Evolutionary conservation across 495 filamentous ascomycete genomes (phyloP).

Genomic region (Saxophila tyrrhenica): DNA sequence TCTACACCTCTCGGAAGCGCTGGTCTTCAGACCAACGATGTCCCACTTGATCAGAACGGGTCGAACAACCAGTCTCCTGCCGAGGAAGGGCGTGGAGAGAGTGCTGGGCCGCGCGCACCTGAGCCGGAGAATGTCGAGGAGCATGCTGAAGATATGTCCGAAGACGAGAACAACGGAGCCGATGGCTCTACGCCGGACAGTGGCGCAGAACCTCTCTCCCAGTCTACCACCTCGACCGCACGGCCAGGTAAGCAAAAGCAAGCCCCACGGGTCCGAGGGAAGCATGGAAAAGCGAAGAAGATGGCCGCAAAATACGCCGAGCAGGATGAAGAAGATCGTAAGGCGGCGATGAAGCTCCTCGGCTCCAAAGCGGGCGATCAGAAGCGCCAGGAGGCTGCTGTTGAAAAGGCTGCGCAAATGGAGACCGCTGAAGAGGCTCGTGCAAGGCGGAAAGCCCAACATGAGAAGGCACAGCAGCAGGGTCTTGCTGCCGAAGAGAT

Average conservation of each 20-base stretch:
- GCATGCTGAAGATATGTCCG: neutral
- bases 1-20: neutral
- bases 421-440: constrained; percentile 48
- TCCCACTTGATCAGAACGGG: neutral
- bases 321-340: constrained; percentile 88
- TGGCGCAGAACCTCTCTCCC: neutral
- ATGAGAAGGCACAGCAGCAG: constrained; percentile 54
- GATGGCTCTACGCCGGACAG: neutral
- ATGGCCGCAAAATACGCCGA: constrained; percentile 81
- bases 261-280: constrained; percentile 52
- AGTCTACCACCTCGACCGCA: neutral
- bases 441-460: constrained; percentile 63
- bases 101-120: neutral
- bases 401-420: constrained; percentile 38
- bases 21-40: neutral
- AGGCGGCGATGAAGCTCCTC: constrained; percentile 66
- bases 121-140: neutral
- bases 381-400: constrained; percentile 43
- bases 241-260: constrained; percentile 12
- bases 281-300: constrained; percentile 77
- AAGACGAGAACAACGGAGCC: neutral
- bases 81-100: neutral
- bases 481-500: constrained; percentile 52
- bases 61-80: neutral
- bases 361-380: constrained; percentile 54